Conservation (phyloP, 208 protist species). For the Lotmaria passim region DNA sequence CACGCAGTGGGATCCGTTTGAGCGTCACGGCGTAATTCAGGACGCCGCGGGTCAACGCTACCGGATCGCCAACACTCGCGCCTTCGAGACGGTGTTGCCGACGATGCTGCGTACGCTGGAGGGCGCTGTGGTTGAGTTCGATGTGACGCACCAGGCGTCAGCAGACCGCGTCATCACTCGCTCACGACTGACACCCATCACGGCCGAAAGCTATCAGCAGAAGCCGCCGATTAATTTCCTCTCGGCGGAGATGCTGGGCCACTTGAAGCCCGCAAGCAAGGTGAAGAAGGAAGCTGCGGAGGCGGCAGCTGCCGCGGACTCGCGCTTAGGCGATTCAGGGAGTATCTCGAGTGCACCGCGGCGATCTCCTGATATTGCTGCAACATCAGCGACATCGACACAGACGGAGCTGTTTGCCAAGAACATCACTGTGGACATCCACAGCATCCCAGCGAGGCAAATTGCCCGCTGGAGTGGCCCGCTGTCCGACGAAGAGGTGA, state of each 20-base stretch:
- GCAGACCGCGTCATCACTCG: constrained; percentile 82
- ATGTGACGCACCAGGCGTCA: constrained; percentile 24
- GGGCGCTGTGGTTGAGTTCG: constrained; percentile 72
- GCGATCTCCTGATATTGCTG: no score
- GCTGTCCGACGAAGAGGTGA: constrained; percentile 52
- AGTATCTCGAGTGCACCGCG: no score
- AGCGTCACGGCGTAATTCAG: constrained; percentile 80
- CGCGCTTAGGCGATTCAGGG: no score
- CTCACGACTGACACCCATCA: constrained; percentile 61
- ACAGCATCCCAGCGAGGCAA: constrained; percentile 55
- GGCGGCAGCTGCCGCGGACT: background rate
- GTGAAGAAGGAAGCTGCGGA: background rate
- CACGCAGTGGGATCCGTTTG: constrained; percentile 78
- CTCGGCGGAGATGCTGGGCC: constrained; percentile 30
- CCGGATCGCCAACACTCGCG: constrained; percentile 71
- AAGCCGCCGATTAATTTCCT: constrained; percentile 71
- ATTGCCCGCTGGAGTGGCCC: constrained; percentile 57
- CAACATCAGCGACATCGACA: no score
- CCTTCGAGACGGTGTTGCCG: constrained; percentile 88
- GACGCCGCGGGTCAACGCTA: constrained; percentile 49
- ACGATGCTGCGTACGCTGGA: constrained; percentile 67
- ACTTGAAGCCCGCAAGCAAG: constrained; percentile 1
- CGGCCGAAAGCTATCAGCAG: constrained; percentile 63
- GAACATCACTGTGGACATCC: constrained; percentile 73
- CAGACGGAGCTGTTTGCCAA: constrained; percentile 46